Conservation (phyloP, 805 yeast species). For the Yarrowia porcina region DNA sequence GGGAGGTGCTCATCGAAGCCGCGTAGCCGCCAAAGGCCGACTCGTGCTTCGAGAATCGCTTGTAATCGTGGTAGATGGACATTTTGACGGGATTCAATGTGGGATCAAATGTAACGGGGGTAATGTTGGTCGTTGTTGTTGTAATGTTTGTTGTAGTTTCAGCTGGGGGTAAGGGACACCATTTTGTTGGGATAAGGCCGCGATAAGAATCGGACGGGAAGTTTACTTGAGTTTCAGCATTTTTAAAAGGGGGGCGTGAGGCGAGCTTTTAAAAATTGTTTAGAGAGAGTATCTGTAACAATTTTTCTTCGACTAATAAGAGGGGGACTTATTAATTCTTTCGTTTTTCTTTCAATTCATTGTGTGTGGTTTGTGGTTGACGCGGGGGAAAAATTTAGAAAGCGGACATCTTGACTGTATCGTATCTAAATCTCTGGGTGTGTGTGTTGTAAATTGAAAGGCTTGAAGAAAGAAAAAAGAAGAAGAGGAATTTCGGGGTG, state of each 20-base stretch:
- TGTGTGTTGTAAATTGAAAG: slow-evolving; percentile 18
- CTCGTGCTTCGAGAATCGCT: slow-evolving; percentile 32
- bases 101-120: slow-evolving; percentile 4
- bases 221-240: slow-evolving; percentile 22
- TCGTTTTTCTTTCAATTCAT: slow-evolving; percentile 18
- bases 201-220: slow-evolving; percentile 18
- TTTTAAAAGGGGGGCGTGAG: slow-evolving; percentile 26
- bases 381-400: slow-evolving; percentile 26
- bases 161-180: slow-evolving; percentile 4
- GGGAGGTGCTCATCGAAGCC: slow-evolving; percentile 11
- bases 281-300: slow-evolving; percentile 21
- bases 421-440: neutral
- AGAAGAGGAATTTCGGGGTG: neutral
- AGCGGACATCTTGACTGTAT: slow-evolving; percentile 26
- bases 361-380: neutral
- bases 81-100: slow-evolving; percentile 17
- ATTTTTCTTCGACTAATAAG: slow-evolving; percentile 26
- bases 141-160: neutral
- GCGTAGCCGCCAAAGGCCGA: slow-evolving; percentile 34
- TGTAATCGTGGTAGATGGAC: slow-evolving; percentile 18
- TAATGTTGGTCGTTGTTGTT: slow-evolving; percentile 11
- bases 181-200: slow-evolving; percentile 16
- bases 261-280: slow-evolving; percentile 26
- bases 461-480: slow-evolving; percentile 10
- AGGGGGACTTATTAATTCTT: slow-evolving; percentile 22